Evolutionary conservation across 2,329 filamentous ascomycete genomes (phyloP), one percentile per base, ranked within the genome.

Genomic region (Colletotrichum sp.): DNA sequence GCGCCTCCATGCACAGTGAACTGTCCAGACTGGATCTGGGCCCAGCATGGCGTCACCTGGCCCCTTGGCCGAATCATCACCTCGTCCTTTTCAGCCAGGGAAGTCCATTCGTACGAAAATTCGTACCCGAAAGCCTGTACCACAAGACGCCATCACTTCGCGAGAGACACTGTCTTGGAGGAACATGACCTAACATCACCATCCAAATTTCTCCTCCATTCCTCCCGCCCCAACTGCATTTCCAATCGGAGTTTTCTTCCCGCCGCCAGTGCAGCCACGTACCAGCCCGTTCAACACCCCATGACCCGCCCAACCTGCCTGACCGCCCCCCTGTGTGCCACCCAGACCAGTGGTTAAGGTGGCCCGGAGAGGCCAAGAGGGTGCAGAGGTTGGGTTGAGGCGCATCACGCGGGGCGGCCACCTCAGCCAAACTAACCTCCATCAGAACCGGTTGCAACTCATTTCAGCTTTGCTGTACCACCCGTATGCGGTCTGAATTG

Each of bases 11-110:
- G 61, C 63, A 72, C 39, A 63, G 39, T 68, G 72, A 59, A 59
- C 18, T 72, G 39, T 68, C 24, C 63, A 32, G 24, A 26, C 68
- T 75, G 68, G 72, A 55, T 61, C 61, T 72, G 63, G 52, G 52
- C 16, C 69, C 30, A 72, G 39, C 72, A 64, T 75, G 72, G 72
- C 72, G 72, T 72, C 72, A 75, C 72, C 39, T 63, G 52, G 39
- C 55, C 24, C 69, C 43, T 75, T 75, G 69, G 61, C 72, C 24
- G 72, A 67, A 55, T 72, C 72, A 75, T 61, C 55, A 68, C 63
- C 7, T 63, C 12, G n/a, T 43, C 24, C 24, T 43, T 21, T 26
- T 32, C 52, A 39, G 30, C 43, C n/a, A 52, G n/a, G 43, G 43
- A 52, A 52, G n/a, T 13, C 43, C 43, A 52, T 52, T 52, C 43